A percentile compares a stretch with the other conserved stretches of the same genome.
Evolutionary conservation across 345 rosid genomes (phyloP).

Genomic region (Psidium guajava): DNA sequence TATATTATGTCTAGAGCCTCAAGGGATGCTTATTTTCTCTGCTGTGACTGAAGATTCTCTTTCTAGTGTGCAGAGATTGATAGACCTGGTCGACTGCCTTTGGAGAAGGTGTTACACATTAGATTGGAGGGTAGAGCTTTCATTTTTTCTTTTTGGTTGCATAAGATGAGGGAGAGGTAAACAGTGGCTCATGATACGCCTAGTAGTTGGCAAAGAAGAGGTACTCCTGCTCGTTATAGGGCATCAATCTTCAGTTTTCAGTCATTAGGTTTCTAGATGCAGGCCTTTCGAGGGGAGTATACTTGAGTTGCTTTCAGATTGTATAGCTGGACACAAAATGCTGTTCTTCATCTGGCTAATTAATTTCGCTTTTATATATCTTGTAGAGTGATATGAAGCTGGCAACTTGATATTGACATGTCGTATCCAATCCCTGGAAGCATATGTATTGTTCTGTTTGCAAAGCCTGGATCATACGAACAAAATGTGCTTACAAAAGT

Average conservation of each 20-base stretch:
- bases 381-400: neutral
- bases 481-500: neutral
- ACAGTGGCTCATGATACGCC: neutral
- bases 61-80: neutral
- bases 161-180: neutral
- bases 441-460: neutral
- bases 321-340: neutral
- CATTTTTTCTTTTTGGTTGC: neutral
- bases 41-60: neutral
- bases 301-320: neutral
- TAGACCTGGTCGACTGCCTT: neutral
- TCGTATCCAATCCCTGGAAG: neutral
- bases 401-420: neutral
- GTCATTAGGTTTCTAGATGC: neutral
- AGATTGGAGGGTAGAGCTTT: neutral
- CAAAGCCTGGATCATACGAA: neutral
- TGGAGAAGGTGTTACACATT: neutral
- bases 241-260: neutral
- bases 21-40: neutral
- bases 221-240: neutral
- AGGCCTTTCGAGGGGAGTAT: neutral
- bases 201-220: neutral
- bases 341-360: neutral
- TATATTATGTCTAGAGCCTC: slow-evolving; percentile 58
- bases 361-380: neutral